A percentile compares a stretch with the other conserved stretches of the same genome.
These are phyloP conservation scores for Phytopythium helicoides DNA, from an alignment of 352 stramenopile genomes.

Conservation along the genomic window DNA sequence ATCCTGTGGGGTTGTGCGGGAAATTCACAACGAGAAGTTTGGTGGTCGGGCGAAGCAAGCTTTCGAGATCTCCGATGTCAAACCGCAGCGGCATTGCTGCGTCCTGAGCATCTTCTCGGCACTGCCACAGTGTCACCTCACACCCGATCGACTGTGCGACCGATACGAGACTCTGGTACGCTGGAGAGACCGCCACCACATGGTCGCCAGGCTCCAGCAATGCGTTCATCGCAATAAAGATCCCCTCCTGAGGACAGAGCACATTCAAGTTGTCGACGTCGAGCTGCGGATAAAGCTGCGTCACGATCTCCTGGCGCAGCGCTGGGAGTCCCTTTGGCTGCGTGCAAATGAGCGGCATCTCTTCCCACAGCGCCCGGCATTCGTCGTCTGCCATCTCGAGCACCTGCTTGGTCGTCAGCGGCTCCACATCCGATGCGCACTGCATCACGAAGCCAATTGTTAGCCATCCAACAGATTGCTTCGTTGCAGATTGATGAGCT, in stretches of 20 bases:
- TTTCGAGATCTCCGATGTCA: slow-evolving; percentile 29
- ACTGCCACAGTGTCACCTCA: slow-evolving; percentile 34
- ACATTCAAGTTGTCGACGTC: slow-evolving; percentile 30
- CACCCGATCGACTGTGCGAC: slow-evolving; percentile 35
- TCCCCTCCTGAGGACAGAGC: slow-evolving; percentile 51
- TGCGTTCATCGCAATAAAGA: slow-evolving; percentile 46
- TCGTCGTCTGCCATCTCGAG: slow-evolving; percentile 39
- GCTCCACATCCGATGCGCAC: slow-evolving; percentile 40
- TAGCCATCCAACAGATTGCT: neutral
- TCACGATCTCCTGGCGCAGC: slow-evolving; percentile 35
- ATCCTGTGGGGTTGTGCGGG: no score
- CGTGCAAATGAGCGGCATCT: slow-evolving; percentile 39
- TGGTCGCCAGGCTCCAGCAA: slow-evolving; percentile 44
- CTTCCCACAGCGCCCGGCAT: slow-evolving; percentile 31
- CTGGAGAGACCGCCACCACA: slow-evolving; percentile 42
- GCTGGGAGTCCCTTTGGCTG: slow-evolving; percentile 28
- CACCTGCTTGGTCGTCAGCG: slow-evolving; percentile 32
- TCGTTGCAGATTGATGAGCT: neutral
- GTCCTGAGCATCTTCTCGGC: slow-evolving; percentile 14
- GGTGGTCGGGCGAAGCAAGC: slow-evolving; percentile 35
- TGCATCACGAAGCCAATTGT: neutral
- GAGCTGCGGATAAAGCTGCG: slow-evolving; percentile 22
- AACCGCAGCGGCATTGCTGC: slow-evolving; percentile 21
- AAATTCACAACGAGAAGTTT: slow-evolving; percentile 77
- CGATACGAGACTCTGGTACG: slow-evolving; percentile 51